Conservation (phyloP, 2,329 filamentous ascomycete genomes). For the Penicillium hesseltinei region DNA sequence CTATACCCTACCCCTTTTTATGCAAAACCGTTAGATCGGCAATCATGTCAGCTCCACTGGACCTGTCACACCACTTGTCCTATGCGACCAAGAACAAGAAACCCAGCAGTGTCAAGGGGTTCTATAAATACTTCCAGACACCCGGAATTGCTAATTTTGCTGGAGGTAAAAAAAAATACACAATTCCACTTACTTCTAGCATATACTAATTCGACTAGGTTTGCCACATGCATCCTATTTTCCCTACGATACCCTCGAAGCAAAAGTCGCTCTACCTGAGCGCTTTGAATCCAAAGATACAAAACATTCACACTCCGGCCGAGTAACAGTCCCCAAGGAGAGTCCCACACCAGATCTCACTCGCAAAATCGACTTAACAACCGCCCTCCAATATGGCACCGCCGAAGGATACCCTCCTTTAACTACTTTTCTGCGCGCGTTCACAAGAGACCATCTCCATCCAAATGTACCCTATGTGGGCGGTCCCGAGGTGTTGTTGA, state of each 20-base stretch:
- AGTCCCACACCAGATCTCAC: neutral
- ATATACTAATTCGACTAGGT: neutral
- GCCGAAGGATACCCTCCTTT: neutral
- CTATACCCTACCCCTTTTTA: too few relatives aligned
- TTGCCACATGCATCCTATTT: neutral
- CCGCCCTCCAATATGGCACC: neutral
- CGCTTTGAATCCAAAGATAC: neutral
- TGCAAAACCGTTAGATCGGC: neutral
- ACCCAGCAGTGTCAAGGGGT: neutral
- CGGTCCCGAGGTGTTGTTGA: neutral
- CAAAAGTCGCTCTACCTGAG: neutral
- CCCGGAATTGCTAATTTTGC: neutral
- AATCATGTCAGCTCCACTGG: neutral
- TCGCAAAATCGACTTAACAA: neutral
- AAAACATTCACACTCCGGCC: neutral
- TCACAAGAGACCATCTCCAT: neutral
- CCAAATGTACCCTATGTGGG: neutral
- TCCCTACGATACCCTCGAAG: neutral
- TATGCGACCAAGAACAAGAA: neutral
- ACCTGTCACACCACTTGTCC: neutral
- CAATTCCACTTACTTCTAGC: neutral
- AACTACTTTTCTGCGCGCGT: neutral
- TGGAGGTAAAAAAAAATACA: neutral
- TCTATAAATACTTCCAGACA: neutral
- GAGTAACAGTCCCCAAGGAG: neutral